These are phyloP conservation scores for Ascochyta rabiei DNA, from an alignment of 2,329 filamentous ascomycete genomes.

Conservation along the genomic window DNA sequence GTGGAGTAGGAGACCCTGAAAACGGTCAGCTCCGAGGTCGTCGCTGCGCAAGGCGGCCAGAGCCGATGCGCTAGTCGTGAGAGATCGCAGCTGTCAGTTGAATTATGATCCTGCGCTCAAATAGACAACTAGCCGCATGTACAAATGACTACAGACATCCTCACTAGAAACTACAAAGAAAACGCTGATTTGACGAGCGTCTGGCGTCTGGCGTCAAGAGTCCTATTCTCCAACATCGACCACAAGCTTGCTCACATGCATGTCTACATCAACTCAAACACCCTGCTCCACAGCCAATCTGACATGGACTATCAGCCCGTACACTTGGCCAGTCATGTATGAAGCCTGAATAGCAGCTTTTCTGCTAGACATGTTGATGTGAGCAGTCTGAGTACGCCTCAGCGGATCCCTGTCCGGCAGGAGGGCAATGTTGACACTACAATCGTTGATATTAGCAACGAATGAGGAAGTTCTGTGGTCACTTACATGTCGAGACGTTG, in stretches of 20 bases:
- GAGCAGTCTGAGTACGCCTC: conserved; percentile 29
- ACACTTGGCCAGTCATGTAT: conserved; percentile 21
- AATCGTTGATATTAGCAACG: neutral
- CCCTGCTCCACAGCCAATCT: neutral
- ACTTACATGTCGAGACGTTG: conserved; percentile 29
- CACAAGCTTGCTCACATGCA: neutral
- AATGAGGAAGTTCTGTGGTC: no score
- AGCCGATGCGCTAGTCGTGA: conserved; percentile 9
- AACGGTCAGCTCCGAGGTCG: conserved; percentile 16
- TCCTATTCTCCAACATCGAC: neutral
- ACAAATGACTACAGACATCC: neutral
- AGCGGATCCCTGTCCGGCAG: conserved; percentile 23
- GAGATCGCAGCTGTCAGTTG: neutral
- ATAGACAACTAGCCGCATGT: neutral
- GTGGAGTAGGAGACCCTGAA: conserved; percentile 23
- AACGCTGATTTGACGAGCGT: neutral
- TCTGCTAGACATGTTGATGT: conserved; percentile 30
- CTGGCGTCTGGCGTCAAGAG: neutral
- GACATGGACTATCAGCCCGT: conserved; percentile 19
- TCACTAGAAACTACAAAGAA: neutral
- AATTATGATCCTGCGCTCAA: neutral
- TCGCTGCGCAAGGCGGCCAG: conserved; percentile 8
- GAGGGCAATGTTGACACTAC: conserved; percentile 26
- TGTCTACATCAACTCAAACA: neutral
- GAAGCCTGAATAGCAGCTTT: conserved; percentile 21